Evolutionary conservation across 352 stramenopile species (phyloP), one percentile per base, ranked within the genome.

Genomic region (Pythium apleroticum): DNA sequence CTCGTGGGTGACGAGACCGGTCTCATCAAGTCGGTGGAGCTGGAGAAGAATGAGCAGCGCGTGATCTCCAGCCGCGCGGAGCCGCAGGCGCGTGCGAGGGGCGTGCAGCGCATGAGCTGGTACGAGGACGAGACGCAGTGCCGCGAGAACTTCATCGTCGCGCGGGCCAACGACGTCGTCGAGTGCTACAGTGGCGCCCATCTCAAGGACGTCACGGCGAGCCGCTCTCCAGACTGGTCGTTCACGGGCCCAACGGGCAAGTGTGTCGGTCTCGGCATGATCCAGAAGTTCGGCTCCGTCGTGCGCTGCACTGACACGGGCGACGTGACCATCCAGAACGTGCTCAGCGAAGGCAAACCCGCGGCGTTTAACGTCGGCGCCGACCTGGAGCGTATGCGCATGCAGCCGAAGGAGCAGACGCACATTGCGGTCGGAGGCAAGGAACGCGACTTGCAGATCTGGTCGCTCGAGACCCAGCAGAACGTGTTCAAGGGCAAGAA

Each of bases 401-500:
- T 92, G 11, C 71, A 88, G 20, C 63, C 71, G 15, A 45, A 53
- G 33, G 20, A 63, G 30, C 80, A 90, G 63, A 87, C 76, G n/a
- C 64, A 81, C 27, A 77, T 95, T 52, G 88, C 69, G 4, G 71
- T 91, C 12, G 89, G 89, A 20, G 89, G 89, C 65, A 93, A 95
- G 58, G 87, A 97, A 57, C 86, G 79, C 57, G 84, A 95, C 60
- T 52, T 95, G 46, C 75, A 81, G 52, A 49, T 97, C 35, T 97
- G 84, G 84, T 91, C 88, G 57, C 70, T 95, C 10, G 84, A 97
- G 76, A 90, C 68, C 28, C 76, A 95, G 63, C 63, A 93, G 46
- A 28, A 74, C 7, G 63, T 93, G 39, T 97, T 96, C 65, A 84
- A 80, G 52, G 88, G 80, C 65, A 93, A 94, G 73, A 97, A 97